Evolutionary conservation across 1,284 basidiomycete species (phyloP).

Genomic region (Heimioporus retisporus): DNA sequence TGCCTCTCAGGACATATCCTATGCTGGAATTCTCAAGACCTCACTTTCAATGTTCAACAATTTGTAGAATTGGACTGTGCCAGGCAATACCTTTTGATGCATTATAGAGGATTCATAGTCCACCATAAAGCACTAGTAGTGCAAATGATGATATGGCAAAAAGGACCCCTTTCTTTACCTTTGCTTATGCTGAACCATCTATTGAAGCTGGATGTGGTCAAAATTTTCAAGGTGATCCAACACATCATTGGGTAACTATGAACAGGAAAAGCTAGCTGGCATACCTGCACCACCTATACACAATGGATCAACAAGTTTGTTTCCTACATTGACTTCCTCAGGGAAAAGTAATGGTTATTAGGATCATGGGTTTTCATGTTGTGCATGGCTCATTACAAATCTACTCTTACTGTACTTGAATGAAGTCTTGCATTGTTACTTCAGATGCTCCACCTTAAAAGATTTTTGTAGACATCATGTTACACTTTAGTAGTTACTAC

Average conservation of each 20-base stretch:
- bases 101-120: slow-evolving; percentile 87
- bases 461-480: no score
- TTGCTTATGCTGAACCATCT: slow-evolving; percentile 76
- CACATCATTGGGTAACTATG: slow-evolving; percentile 93
- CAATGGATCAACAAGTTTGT: slow-evolving; percentile 67
- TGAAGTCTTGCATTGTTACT: no score
- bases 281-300: slow-evolving; percentile 48
- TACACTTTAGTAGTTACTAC: no score
- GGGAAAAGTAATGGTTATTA: slow-evolving; percentile 90
- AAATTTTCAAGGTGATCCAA: slow-evolving; percentile 90
- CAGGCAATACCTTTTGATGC: slow-evolving; percentile 89
- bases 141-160: slow-evolving; percentile 93
- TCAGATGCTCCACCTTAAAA: no score
- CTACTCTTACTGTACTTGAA: no score
- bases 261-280: slow-evolving; percentile 67
- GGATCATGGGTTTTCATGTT: slow-evolving; percentile 35
- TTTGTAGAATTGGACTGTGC: slow-evolving; percentile 90
- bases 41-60: slow-evolving; percentile 85
- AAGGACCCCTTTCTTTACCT: slow-evolving; percentile 76
- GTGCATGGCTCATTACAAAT: no score
- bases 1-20: slow-evolving; percentile 44
- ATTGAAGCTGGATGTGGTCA: slow-evolving; percentile 81
- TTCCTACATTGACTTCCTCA: slow-evolving; percentile 64
- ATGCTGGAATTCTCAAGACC: slow-evolving; percentile 80
- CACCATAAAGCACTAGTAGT: slow-evolving; percentile 81